Evolutionary conservation across 2,329 filamentous ascomycete genomes (phyloP).

Genomic region (Apiospora sp.): DNA sequence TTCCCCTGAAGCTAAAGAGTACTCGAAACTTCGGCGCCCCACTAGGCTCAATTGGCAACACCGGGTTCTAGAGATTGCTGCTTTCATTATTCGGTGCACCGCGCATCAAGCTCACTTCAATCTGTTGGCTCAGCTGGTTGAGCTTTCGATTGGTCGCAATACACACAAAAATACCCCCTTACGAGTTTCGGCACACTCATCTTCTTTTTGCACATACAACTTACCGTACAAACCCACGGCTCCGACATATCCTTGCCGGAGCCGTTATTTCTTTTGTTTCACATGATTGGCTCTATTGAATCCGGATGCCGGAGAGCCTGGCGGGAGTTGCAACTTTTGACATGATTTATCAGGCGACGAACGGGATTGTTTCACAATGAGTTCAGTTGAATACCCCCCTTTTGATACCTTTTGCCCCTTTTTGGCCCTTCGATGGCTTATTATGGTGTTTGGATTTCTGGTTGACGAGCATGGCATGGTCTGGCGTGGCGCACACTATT

Average conservation of each 20-base stretch:
- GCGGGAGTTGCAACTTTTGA: conserved; percentile 16
- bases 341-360: conserved; percentile 8
- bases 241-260: not conserved
- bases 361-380: conserved; percentile 23
- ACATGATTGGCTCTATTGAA: conserved; percentile 4
- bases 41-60: conserved; percentile 21
- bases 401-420: conserved; percentile 30
- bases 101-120: not conserved
- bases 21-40: conserved; percentile 29
- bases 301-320: not conserved
- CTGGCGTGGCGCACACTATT: conserved; percentile 16
- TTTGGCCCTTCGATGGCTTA: conserved; percentile 17
- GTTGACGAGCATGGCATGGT: conserved; percentile 6
- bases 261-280: conserved; percentile 24
- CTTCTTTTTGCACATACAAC: conserved; percentile 1
- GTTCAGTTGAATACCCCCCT: conserved; percentile 28
- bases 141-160: not conserved
- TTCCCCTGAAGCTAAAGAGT: conserved; percentile 28
- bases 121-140: not conserved
- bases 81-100: not conserved
- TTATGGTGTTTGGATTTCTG: conserved; percentile 16
- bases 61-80: not conserved
- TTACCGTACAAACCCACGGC: not conserved
- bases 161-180: not conserved
- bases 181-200: not conserved